Percentiles rank a stretch among this genome's conserved stretches.
Conservation (phyloP, 1,284 basidiomycete genomes). For the Ceratobasidium sp. region DNA sequence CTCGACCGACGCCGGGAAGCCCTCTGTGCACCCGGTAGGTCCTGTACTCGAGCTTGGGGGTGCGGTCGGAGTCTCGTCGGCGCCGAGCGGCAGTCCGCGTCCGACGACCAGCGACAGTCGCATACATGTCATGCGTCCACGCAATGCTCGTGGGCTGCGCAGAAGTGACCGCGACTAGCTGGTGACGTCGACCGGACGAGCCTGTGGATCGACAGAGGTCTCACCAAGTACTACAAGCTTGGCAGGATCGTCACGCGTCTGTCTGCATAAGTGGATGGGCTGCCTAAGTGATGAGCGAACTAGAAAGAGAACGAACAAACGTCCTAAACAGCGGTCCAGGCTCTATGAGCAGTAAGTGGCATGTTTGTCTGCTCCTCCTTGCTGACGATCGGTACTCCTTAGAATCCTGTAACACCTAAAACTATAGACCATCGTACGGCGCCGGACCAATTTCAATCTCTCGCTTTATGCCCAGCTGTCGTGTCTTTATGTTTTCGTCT, state of each 20-base stretch:
- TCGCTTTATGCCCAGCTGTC: too few species aligned
- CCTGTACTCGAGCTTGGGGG: background rate
- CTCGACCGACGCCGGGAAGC: background rate
- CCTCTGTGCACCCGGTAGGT: conserved; percentile 1
- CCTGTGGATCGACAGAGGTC: background rate
- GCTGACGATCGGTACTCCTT: too few species aligned
- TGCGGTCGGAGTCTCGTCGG: background rate
- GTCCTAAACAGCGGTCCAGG: too few species aligned
- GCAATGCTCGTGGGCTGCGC: background rate
- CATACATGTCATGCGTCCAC: background rate
- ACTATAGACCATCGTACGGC: too few species aligned
- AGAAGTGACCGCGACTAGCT: background rate
- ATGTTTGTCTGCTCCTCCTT: too few species aligned
- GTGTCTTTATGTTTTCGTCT: too few species aligned
- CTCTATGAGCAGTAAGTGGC: too few species aligned
- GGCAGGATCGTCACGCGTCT: background rate
- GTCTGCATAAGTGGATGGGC: background rate
- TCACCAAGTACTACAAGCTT: too few species aligned
- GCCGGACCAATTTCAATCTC: too few species aligned
- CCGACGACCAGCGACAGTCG: background rate
- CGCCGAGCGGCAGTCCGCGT: background rate
- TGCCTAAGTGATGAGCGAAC: background rate
- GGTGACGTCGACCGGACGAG: background rate
- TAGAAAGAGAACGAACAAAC: background rate
- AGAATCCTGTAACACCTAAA: too few species aligned